These are phyloP conservation scores for Arthrobotrys musiformis DNA, from an alignment of 2,329 filamentous ascomycete species.

Conservation along the genomic window DNA sequence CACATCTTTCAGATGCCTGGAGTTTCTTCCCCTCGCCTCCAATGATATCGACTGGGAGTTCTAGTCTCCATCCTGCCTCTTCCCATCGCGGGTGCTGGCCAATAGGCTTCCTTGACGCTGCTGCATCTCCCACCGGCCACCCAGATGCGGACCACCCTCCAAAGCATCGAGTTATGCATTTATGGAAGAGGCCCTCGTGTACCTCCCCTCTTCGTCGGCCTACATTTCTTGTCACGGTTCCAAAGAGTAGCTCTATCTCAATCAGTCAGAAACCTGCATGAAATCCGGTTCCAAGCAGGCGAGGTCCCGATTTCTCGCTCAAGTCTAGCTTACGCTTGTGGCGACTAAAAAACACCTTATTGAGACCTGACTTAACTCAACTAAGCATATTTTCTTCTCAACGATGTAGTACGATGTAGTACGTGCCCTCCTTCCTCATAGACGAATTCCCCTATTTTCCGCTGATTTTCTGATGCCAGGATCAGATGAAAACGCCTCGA, in stretches of 20 bases:
- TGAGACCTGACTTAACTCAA: not conserved
- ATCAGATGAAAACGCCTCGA: slow-evolving; percentile 18
- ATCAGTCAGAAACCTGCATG: slow-evolving; percentile 21
- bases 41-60: slow-evolving; percentile 46
- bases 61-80: not conserved
- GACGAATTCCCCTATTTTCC: slow-evolving; percentile 17
- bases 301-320: slow-evolving; percentile 1
- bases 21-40: slow-evolving; percentile 53
- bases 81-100: slow-evolving; percentile 1
- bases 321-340: too few species aligned
- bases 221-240: slow-evolving; percentile 10
- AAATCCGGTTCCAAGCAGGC: slow-evolving; percentile 3
- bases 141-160: not conserved
- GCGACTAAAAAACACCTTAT: not conserved
- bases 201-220: slow-evolving; percentile 15
- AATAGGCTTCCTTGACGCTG: not conserved
- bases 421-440: slow-evolving; percentile 4
- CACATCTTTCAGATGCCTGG: slow-evolving; percentile 30
- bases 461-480: slow-evolving; percentile 9
- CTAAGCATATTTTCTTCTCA: not conserved
- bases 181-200: slow-evolving; percentile 32
- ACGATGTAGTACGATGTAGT: too few species aligned
- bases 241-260: slow-evolving; percentile 16
- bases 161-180: slow-evolving; percentile 28
- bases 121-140: slow-evolving; percentile 8